A percentile compares a stretch with the other conserved stretches of the same genome.
These are phyloP conservation scores for Juglanconis oblonga DNA, from an alignment of 2,329 filamentous ascomycete species.

Conservation along the genomic window DNA sequence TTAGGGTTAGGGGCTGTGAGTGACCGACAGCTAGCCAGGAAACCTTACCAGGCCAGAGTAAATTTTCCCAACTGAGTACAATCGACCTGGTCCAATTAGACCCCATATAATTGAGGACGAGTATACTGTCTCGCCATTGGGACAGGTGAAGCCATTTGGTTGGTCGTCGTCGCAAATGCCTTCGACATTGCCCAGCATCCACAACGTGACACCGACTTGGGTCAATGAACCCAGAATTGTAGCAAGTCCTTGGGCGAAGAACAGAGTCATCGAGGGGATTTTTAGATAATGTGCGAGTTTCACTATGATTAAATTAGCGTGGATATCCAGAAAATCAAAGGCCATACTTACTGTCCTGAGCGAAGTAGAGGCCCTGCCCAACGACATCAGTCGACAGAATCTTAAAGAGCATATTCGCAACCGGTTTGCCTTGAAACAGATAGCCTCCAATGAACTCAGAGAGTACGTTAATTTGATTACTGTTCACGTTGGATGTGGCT, in stretches of 20 bases:
- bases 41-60: conserved; percentile 36
- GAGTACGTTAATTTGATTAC: conserved; percentile 46
- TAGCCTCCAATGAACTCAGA: conserved; percentile 48
- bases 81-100: conserved; percentile 45
- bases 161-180: conserved; percentile 39
- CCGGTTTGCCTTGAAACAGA: conserved; percentile 41
- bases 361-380: conserved; percentile 43
- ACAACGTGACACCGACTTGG: conserved; percentile 34
- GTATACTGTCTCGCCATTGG: conserved; percentile 45
- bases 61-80: conserved; percentile 44
- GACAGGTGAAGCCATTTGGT: conserved; percentile 45
- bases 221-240: conserved; percentile 44
- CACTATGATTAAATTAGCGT: conserved; percentile 22
- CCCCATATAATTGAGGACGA: conserved; percentile 50
- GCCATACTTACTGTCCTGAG: conserved; percentile 33
- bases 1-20: no score
- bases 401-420: conserved; percentile 47
- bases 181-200: conserved; percentile 35
- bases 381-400: conserved; percentile 38
- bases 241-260: conserved; percentile 45
- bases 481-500: conserved; percentile 27
- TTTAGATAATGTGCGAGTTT: conserved; percentile 52
- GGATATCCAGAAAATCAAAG: background rate
- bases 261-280: conserved; percentile 44
- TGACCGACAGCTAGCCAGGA: no score